phyloP scores from a whole-genome alignment of 2,329 filamentous ascomycete species.

The Microsporum canis region DNA sequence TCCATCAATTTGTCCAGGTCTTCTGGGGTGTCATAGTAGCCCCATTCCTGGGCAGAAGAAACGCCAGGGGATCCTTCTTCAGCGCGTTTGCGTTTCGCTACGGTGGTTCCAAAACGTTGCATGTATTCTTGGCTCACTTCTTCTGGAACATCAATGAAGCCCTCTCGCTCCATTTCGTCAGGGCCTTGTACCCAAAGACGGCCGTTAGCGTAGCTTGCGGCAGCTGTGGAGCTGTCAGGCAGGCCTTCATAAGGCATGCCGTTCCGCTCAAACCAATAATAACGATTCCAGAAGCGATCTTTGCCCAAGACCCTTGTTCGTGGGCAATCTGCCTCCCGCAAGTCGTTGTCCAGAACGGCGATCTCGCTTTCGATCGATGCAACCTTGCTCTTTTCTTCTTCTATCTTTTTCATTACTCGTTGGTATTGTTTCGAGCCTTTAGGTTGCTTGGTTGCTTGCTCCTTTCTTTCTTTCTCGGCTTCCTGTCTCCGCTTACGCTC shows the following conservation, averaged over 20 bases:
- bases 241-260: slow-evolving; percentile 92
- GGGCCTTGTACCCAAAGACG: slow-evolving; percentile 95
- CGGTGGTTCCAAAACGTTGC: slow-evolving; percentile 65
- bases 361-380: slow-evolving; percentile 77
- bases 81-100: slow-evolving; percentile 68
- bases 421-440: slow-evolving; percentile 83
- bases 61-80: slow-evolving; percentile 63
- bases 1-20: slow-evolving; percentile 66
- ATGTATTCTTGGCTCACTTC: slow-evolving; percentile 66
- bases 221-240: slow-evolving; percentile 74
- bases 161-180: slow-evolving; percentile 72
- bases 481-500: slow-evolving; percentile 69
- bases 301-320: slow-evolving; percentile 81
- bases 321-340: slow-evolving; percentile 87
- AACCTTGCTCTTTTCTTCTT: slow-evolving; percentile 72
- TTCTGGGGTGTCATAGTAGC: slow-evolving; percentile 72
- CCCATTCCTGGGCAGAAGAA: slow-evolving; percentile 70
- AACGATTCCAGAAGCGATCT: slow-evolving; percentile 95
- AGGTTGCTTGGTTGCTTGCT: slow-evolving; percentile 53
- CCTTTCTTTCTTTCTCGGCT: slow-evolving; percentile 57
- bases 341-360: slow-evolving; percentile 72
- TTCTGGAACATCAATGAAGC: slow-evolving; percentile 67
- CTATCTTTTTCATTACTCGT: slow-evolving; percentile 77
- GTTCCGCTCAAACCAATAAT: slow-evolving; percentile 98
- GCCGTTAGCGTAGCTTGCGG: slow-evolving; percentile 83